These are phyloP conservation scores for Nicotiana sylvestris DNA, from an alignment of 257 asterid species.

Conservation along the genomic window DNA sequence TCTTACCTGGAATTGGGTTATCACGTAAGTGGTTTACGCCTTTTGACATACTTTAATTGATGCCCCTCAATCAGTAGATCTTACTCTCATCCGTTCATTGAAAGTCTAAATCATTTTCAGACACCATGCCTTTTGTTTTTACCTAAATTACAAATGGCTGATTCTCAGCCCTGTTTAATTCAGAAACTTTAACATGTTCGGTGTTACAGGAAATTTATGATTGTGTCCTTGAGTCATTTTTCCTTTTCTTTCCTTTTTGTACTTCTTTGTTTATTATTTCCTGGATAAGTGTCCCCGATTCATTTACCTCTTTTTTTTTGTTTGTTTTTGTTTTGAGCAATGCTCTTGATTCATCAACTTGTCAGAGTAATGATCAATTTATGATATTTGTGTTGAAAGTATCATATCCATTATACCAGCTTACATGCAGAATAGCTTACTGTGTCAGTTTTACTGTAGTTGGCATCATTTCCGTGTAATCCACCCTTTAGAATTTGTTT, in stretches of 20 bases:
- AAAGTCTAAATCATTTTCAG: background rate
- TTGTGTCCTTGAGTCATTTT: background rate
- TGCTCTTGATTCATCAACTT: background rate
- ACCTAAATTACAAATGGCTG: background rate
- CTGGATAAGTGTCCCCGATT: background rate
- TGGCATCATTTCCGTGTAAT: background rate
- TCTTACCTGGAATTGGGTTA: conserved; percentile 75
- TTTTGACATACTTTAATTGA: background rate
- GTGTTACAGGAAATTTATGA: background rate
- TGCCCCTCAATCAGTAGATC: background rate
- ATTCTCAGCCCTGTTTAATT: background rate
- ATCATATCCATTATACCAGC: background rate
- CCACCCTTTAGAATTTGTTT: background rate
- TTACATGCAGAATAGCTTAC: background rate
- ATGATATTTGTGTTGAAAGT: background rate
- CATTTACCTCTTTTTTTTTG: background rate
- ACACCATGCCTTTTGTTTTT: background rate
- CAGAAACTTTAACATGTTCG: background rate
- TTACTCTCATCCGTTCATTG: background rate
- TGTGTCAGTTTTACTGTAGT: background rate
- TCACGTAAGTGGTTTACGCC: conserved; percentile 65
- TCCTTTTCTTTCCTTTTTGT: background rate
- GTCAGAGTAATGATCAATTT: conserved; percentile 7
- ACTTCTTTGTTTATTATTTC: background rate
- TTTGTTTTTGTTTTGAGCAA: background rate